phyloP scores from a whole-genome alignment of 192 early-diverging fungal species.

The Backusella luteola region DNA sequence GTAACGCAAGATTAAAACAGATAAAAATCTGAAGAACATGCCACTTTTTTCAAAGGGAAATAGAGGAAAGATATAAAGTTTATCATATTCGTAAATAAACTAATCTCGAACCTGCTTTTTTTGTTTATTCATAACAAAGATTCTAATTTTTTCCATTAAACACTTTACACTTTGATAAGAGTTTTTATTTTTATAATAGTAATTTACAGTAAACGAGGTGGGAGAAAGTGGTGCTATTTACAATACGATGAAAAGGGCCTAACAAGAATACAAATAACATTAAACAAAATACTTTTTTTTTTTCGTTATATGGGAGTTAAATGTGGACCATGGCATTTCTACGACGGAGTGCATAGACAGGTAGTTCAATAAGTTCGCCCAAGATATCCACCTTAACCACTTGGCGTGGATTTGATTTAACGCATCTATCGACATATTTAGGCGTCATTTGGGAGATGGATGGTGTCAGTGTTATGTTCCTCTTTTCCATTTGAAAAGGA shows the following conservation, averaged over 20 bases:
- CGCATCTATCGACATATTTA: constrained; percentile 12
- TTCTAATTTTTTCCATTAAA: no score
- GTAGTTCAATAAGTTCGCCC: constrained; percentile 13
- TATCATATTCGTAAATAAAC: no score
- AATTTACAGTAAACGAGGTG: not conserved
- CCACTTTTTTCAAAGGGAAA: not conserved
- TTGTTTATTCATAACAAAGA: no score
- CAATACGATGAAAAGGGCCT: not conserved
- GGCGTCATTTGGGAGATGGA: constrained; percentile 11
- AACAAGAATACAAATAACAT: not conserved
- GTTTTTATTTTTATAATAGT: not conserved
- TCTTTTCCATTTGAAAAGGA: not conserved
- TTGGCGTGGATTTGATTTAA: constrained; percentile 14
- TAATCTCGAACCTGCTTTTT: no score
- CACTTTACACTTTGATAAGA: not conserved
- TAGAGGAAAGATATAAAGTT: not conserved
- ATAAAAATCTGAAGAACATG: not conserved
- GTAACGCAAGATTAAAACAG: not conserved
- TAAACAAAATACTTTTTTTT: not conserved
- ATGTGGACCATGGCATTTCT: constrained; percentile 16
- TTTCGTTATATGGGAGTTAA: not conserved
- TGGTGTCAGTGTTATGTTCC: not conserved
- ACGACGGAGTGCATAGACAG: constrained; percentile 6
- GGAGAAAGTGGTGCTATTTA: not conserved
- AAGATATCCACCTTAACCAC: constrained; percentile 12